These are phyloP conservation scores for Talaromyces atroroseus DNA, from an alignment of 2,329 filamentous ascomycete genomes.

Conservation along the genomic window DNA sequence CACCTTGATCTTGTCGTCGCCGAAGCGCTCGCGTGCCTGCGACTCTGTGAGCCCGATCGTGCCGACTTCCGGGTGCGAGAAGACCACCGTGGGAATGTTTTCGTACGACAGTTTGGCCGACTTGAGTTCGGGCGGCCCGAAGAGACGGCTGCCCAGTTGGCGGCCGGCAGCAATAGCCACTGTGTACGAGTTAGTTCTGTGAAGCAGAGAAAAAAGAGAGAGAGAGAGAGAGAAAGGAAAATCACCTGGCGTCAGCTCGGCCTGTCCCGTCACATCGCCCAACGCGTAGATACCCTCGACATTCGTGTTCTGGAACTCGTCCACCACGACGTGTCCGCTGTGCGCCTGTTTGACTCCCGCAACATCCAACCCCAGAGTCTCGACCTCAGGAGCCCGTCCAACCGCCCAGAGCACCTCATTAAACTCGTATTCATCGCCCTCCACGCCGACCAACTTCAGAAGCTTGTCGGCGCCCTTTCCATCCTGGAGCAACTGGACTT, in stretches of 20 bases:
- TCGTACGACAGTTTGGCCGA: constrained; percentile 43
- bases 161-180: constrained; percentile 50
- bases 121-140: constrained; percentile 42
- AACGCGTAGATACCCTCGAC: constrained; percentile 45
- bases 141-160: constrained; percentile 46
- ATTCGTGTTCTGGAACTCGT: constrained; percentile 48
- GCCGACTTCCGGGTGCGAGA: constrained; percentile 48
- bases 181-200: constrained; percentile 15
- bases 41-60: constrained; percentile 47
- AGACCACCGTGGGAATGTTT: constrained; percentile 50
- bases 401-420: constrained; percentile 50
- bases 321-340: constrained; percentile 41
- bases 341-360: constrained; percentile 38
- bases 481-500: constrained; percentile 41
- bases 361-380: constrained; percentile 37
- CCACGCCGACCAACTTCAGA: constrained; percentile 40
- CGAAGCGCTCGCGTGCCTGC: constrained; percentile 42
- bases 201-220: neutral
- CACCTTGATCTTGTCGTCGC: constrained; percentile 46
- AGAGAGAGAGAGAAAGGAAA: constrained; percentile 3
- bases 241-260: constrained; percentile 47
- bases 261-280: constrained; percentile 48
- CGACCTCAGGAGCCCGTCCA: constrained; percentile 42
- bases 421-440: constrained; percentile 40
- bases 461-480: constrained; percentile 44